Conservation (phyloP, 2,329 filamentous ascomycete genomes). For the Venturia pyrina region DNA sequence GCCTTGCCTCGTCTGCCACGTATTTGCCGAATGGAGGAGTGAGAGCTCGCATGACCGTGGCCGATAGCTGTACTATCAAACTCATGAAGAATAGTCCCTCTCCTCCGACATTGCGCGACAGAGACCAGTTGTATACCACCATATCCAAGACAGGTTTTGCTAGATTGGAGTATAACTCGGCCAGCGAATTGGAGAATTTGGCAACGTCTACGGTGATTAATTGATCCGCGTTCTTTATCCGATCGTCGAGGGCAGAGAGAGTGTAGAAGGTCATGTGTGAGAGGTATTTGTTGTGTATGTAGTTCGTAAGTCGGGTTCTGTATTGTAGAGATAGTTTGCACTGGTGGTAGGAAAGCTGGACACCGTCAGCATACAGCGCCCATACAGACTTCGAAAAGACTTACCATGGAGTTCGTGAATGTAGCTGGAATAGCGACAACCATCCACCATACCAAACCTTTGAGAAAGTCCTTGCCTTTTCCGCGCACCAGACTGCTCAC, state of each 20-base stretch:
- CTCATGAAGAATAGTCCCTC: constrained; percentile 96
- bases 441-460: constrained; percentile 96
- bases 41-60: constrained; percentile 83
- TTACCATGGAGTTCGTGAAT: constrained; percentile 96
- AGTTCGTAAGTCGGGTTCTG: constrained; percentile 81
- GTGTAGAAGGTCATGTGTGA: constrained; percentile 98
- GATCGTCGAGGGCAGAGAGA: constrained; percentile 86
- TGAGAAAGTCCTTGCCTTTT: constrained; percentile 80
- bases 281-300: constrained; percentile 91
- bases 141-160: constrained; percentile 93
- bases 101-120: constrained; percentile 90
- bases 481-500: constrained; percentile 89
- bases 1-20: constrained; percentile 85
- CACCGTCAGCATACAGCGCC: neutral
- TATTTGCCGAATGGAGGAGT: constrained; percentile 97
- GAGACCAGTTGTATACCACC: constrained; percentile 89
- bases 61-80: constrained; percentile 83
- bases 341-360: constrained; percentile 86
- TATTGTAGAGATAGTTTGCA: constrained; percentile 90
- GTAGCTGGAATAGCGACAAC: constrained; percentile 88
- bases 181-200: constrained; percentile 89
- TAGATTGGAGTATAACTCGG: constrained; percentile 90
- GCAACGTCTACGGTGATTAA: constrained; percentile 94
- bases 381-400: constrained; percentile 19
- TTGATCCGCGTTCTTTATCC: constrained; percentile 98